A percentile compares a stretch with the other conserved stretches of the same genome.
phyloP scores from a whole-genome alignment of 164 flowering plant species.

The Umbellularia californica region DNA sequence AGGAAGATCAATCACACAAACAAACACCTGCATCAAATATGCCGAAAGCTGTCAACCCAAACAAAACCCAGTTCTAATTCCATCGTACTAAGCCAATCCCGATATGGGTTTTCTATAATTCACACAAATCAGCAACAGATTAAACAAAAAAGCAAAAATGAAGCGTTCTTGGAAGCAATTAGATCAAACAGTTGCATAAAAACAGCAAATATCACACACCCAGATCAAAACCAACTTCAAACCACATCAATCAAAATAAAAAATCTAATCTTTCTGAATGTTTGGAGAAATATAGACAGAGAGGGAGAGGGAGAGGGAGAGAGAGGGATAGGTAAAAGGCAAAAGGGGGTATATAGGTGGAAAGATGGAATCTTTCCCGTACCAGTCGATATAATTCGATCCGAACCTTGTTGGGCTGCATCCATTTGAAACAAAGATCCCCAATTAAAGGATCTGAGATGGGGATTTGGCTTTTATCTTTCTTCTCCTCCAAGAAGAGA shows the following conservation, averaged over 20 bases:
- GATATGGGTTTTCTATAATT: not conserved
- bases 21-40: too few species aligned
- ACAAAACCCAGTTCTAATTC: not conserved
- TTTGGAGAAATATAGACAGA: not conserved
- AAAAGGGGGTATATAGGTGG: not conserved
- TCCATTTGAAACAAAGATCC: not conserved
- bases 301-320: not conserved
- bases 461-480: not conserved
- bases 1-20: not conserved
- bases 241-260: not conserved
- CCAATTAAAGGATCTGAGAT: not conserved
- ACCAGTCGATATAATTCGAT: not conserved
- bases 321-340: not conserved
- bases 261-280: not conserved
- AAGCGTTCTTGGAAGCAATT: not conserved
- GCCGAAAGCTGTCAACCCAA: not conserved
- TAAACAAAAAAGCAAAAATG: not conserved
- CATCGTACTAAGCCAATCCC: not conserved
- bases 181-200: not conserved
- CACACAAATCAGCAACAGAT: not conserved
- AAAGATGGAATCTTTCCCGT: not conserved
- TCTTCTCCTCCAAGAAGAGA: not conserved
- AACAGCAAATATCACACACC: not conserved
- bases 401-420: conserved; percentile 2
- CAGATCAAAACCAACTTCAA: not conserved